Evolutionary conservation across 306 rosid species (phyloP), one percentile per base, ranked within the genome.

Genomic region (Spatholobus suberectus): DNA sequence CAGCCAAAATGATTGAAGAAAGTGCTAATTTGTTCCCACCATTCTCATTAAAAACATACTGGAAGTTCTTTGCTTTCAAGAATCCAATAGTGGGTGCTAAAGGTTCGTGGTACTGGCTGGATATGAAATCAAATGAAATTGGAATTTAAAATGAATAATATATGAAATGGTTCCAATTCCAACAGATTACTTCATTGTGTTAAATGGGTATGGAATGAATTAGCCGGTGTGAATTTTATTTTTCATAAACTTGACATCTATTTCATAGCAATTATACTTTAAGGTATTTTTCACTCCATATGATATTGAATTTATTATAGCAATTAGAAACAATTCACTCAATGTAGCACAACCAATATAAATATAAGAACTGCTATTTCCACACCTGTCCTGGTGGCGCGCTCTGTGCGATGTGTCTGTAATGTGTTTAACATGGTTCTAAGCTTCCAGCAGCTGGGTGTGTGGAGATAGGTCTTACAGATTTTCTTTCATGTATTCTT

Each of bases 21-120:
- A 93, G 94, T 15, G 87, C 88, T 4, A 88, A 93, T 34, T 55
- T 89, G 76, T 91, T 86, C 61, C 87, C 85, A 58, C 94, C 97
- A 5, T 94, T 86, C 87, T 78, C 97, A 2, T 73, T 93, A 90
- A 93, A 89, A 87, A 94, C 96, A 23, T 91, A 89, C 90, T 91
- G 98, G 98, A 93, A 90, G 54, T 90, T 83, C 84, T 72, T 91
- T 20, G 92, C 98, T 34, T 93, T 93, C 76, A 72, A 86, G 82
- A 93, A 93, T 82, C 98, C 92, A 21, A 91, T 94, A 5, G 82
- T 66, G 18, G 98, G 92, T 51, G 96, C 96, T 17, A 96, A 91
- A 84, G 97, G 97, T 21, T 91, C 96, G 44, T 93, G 97, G 96
- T 93, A 88, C 29, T 69, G 44, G 71, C 70, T 70, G 32, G 27